A percentile compares a stretch with the other conserved stretches of the same genome.
These are phyloP conservation scores for Candida endomychidarum DNA, from an alignment of 805 yeast genomes.

Conservation along the genomic window DNA sequence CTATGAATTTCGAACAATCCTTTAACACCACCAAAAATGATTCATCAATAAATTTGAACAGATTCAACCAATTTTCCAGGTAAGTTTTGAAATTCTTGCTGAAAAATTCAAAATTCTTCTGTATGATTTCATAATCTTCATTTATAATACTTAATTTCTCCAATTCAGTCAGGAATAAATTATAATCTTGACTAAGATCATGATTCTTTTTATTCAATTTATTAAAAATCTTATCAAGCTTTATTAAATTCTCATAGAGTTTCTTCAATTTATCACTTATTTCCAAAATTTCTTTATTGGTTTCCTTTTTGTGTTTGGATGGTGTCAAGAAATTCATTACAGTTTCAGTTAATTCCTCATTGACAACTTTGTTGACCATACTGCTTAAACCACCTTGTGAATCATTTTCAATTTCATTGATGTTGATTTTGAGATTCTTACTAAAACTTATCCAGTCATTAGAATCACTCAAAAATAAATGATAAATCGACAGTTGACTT, in stretches of 20 bases:
- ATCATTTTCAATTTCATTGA: constrained; percentile 16
- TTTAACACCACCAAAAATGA: constrained; percentile 79
- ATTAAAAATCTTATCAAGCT: constrained; percentile 75
- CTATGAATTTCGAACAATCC: constrained; percentile 76
- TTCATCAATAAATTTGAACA: constrained; percentile 61
- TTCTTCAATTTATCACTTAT: constrained; percentile 81
- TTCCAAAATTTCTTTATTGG: constrained; percentile 58
- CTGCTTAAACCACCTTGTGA: constrained; percentile 18
- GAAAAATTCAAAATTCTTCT: constrained; percentile 35
- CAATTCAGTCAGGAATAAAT: constrained; percentile 68
- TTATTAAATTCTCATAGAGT: constrained; percentile 76
- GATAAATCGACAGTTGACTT: constrained; percentile 66
- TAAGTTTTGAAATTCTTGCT: constrained; percentile 38
- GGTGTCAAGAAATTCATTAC: constrained; percentile 93
- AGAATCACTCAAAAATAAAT: constrained; percentile 66
- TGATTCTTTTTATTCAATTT: constrained; percentile 71
- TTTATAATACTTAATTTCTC: constrained; percentile 58
- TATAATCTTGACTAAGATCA: constrained; percentile 72
- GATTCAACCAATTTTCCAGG: constrained; percentile 39
- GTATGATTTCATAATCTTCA: constrained; percentile 18
- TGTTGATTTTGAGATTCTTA: constrained; percentile 47
- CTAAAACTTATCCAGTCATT: constrained; percentile 73
- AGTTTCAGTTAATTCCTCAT: constrained; percentile 80
- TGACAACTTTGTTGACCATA: constrained; percentile 44
- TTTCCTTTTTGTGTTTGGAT: constrained; percentile 63